Evolutionary conservation across 1,284 basidiomycete species (phyloP).

Genomic region (Chalciporus sp.): DNA sequence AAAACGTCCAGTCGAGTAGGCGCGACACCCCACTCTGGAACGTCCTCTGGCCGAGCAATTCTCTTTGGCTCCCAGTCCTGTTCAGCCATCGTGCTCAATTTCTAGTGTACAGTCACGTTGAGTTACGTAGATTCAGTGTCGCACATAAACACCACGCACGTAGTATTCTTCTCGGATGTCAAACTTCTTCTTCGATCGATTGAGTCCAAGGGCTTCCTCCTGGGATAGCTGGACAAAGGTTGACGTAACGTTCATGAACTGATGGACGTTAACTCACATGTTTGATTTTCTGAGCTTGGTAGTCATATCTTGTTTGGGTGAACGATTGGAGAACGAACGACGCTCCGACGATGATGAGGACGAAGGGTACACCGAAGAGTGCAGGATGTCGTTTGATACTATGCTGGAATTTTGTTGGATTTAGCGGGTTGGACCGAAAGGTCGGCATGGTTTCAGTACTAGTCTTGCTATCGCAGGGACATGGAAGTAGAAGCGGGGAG

Average conservation of each 20-base stretch:
- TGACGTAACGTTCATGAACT: not conserved
- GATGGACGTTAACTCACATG: slow-evolving; percentile 48
- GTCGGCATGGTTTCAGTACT: slow-evolving; percentile 53
- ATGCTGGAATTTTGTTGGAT: slow-evolving; percentile 45
- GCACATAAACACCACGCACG: slow-evolving; percentile 53
- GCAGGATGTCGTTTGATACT: slow-evolving; percentile 60
- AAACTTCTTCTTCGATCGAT: slow-evolving; percentile 81
- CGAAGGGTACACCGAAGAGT: slow-evolving; percentile 86
- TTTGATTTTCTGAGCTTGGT: slow-evolving; percentile 80
- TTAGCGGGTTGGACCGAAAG: slow-evolving; percentile 61
- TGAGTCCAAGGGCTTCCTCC: slow-evolving; percentile 84
- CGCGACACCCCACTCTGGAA: slow-evolving; percentile 90
- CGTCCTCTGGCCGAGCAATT: slow-evolving; percentile 78
- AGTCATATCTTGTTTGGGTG: slow-evolving; percentile 91
- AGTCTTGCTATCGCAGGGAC: no score
- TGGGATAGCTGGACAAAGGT: slow-evolving; percentile 58
- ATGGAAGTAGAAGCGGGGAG: no score
- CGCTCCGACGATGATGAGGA: slow-evolving; percentile 82
- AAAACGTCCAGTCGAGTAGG: slow-evolving; percentile 42
- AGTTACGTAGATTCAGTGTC: not conserved
- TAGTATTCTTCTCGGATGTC: slow-evolving; percentile 97
- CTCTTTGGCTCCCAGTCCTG: slow-evolving; percentile 90
- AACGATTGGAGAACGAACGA: slow-evolving; percentile 86
- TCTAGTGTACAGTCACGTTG: slow-evolving; percentile 42
- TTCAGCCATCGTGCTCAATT: slow-evolving; percentile 59